Percentiles rank a stretch among this genome's conserved stretches.
Conservation (phyloP, 345 rosid species). For the Stellera chamaejasme region DNA sequence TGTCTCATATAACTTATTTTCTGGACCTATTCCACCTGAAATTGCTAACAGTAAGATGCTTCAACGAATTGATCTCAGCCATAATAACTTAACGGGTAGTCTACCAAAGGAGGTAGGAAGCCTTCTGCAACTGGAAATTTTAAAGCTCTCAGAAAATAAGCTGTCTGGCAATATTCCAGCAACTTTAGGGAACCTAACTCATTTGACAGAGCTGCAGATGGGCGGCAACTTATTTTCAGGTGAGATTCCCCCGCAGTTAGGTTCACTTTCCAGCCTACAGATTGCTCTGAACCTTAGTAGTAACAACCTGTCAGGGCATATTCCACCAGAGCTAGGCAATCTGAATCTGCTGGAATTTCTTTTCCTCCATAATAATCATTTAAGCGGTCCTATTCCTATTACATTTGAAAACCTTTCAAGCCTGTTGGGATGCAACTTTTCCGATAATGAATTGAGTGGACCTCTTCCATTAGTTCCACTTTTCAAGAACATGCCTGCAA, state of each 20-base stretch:
- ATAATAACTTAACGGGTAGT: slow-evolving; percentile 45
- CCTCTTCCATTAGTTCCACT: slow-evolving; percentile 46
- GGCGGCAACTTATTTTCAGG: slow-evolving; percentile 71
- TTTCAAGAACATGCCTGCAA: slow-evolving; percentile 54
- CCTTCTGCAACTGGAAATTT: slow-evolving; percentile 61
- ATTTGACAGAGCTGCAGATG: slow-evolving; percentile 75
- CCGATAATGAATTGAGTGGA: slow-evolving; percentile 67
- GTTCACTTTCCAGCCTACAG: slow-evolving; percentile 62
- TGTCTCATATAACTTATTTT: slow-evolving; percentile 61
- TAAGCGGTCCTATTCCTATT: slow-evolving; percentile 60
- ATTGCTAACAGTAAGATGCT: slow-evolving; percentile 55
- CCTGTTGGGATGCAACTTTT: slow-evolving; percentile 71
- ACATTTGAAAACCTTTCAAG: slow-evolving; percentile 62
- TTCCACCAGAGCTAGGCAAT: slow-evolving; percentile 62
- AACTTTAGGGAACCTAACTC: slow-evolving; percentile 49
- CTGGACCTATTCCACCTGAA: slow-evolving; percentile 56
- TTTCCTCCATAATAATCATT: slow-evolving; percentile 62
- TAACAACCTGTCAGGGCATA: slow-evolving; percentile 53
- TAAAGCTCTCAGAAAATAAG: slow-evolving; percentile 67
- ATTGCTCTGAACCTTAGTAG: slow-evolving; percentile 77
- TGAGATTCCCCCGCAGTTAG: slow-evolving; percentile 50
- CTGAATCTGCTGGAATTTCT: slow-evolving; percentile 69
- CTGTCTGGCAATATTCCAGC: slow-evolving; percentile 48
- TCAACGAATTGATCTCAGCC: slow-evolving; percentile 84
- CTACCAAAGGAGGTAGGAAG: slow-evolving; percentile 60